A percentile compares a stretch with the other conserved stretches of the same genome.
phyloP scores from a whole-genome alignment of 2,329 filamentous ascomycete species.

The Ceratocystis colombiana region DNA sequence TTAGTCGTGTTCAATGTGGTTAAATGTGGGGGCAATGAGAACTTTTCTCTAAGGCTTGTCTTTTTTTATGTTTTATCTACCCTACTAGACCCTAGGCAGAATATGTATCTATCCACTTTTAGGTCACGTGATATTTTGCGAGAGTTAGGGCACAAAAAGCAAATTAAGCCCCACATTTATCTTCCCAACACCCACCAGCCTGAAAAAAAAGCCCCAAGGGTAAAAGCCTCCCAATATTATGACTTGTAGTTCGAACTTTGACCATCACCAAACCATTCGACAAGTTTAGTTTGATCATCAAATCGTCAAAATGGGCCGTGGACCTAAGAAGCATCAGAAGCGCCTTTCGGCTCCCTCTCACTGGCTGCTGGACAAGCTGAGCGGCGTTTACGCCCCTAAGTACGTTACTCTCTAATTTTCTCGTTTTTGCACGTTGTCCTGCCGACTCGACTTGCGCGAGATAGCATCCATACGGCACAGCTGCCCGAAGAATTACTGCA shows the following conservation, averaged over 20 bases:
- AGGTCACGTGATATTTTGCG: neutral
- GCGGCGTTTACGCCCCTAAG: slow-evolving; percentile 68
- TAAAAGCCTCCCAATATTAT: slow-evolving; percentile 10
- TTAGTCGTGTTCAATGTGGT: neutral
- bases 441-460: neutral
- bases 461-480: no score
- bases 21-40: neutral
- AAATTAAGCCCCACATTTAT: slow-evolving; percentile 10
- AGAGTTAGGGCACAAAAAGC: slow-evolving; percentile 17
- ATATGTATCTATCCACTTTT: neutral
- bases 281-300: slow-evolving; percentile 29
- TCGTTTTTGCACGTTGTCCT: neutral
- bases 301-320: slow-evolving; percentile 51
- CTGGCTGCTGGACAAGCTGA: slow-evolving; percentile 99
- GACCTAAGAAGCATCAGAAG: slow-evolving; percentile 98
- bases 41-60: no score
- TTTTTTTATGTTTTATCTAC: no score
- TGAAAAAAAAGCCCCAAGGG: neutral
- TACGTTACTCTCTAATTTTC: slow-evolving; percentile 11
- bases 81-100: no score
- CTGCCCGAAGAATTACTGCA: no score
- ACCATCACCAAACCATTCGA: slow-evolving; percentile 24
- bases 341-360: slow-evolving; percentile 96
- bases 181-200: neutral
- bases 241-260: neutral